Conservation (phyloP, 1,284 basidiomycete species). For the Marasmius fiardii region DNA sequence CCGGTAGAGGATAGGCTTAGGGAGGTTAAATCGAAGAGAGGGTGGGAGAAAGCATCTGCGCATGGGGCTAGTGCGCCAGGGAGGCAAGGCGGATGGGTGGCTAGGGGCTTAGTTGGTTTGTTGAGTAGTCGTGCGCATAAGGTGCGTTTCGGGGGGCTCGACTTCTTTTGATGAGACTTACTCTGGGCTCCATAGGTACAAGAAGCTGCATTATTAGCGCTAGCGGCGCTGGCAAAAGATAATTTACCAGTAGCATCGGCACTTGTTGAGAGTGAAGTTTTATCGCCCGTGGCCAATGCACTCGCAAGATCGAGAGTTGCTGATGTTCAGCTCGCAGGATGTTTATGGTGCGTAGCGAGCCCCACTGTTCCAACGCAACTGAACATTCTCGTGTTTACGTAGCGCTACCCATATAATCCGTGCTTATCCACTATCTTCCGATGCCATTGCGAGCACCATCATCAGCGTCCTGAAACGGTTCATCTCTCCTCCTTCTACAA, state of each 20-base stretch:
- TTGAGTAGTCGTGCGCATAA: conserved; percentile 52
- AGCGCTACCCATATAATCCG: conserved; percentile 61
- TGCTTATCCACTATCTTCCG: conserved; percentile 25
- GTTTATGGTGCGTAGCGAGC: conserved; percentile 51
- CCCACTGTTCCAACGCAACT: background rate
- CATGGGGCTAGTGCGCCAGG: conserved; percentile 34
- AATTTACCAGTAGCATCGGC: conserved; percentile 49
- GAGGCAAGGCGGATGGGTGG: conserved; percentile 56
- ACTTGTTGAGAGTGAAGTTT: conserved; percentile 36
- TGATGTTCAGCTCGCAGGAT: conserved; percentile 65
- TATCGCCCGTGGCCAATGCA: conserved; percentile 38
- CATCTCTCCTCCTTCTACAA: conserved; percentile 33
- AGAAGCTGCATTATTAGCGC: conserved; percentile 65
- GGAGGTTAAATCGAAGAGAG: conserved; percentile 56
- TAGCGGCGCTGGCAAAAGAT: conserved; percentile 71
- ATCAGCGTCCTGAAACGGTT: conserved; percentile 63
- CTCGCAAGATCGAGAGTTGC: conserved; percentile 52
- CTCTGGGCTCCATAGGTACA: conserved; percentile 46
- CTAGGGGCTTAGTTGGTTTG: conserved; percentile 44
- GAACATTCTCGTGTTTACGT: conserved; percentile 2
- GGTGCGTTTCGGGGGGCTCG: conserved; percentile 27
- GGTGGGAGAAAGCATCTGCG: conserved; percentile 59
- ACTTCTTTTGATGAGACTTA: background rate
- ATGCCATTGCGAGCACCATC: conserved; percentile 43
- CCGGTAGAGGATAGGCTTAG: conserved; percentile 51